Conservation (phyloP, 805 yeast species). For the Scheffersomyces stipitis region DNA sequence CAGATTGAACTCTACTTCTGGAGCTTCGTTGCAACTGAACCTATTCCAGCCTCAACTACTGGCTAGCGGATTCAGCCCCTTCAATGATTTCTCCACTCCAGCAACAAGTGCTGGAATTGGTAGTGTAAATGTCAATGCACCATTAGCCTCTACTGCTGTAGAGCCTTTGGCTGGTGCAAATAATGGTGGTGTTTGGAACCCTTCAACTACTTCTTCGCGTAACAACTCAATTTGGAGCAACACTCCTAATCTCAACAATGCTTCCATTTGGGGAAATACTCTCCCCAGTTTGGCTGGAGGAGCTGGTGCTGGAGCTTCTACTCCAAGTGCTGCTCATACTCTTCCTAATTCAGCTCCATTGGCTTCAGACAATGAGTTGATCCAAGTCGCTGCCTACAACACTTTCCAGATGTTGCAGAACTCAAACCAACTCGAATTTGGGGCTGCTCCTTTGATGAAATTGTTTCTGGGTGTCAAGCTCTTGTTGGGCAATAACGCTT, state of each 20-base stretch:
- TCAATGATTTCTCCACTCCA: constrained; percentile 5
- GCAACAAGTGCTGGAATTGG: too few relatives aligned
- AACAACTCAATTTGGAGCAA: constrained; percentile 35
- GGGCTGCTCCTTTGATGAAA: constrained; percentile 33
- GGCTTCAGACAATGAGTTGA: constrained; percentile 25
- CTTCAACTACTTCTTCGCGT: constrained; percentile 14
- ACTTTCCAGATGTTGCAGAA: constrained; percentile 38
- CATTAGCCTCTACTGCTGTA: constrained; percentile 1
- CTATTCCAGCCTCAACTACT: constrained; percentile 4
- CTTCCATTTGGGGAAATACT: background rate
- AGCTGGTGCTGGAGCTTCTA: background rate
- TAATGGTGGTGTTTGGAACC: constrained; percentile 10
- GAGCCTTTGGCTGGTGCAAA: background rate
- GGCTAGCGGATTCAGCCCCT: constrained; percentile 17
- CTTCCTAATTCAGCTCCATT: background rate
- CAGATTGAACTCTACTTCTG: constrained; percentile 7
- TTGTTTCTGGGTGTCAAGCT: constrained; percentile 32
- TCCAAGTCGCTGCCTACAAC: constrained; percentile 43
- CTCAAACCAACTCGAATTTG: constrained; percentile 36
- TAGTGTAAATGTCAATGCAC: background rate
- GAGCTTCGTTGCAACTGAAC: constrained; percentile 1
- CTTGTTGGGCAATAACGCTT: constrained; percentile 25
- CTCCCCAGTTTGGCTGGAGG: background rate
- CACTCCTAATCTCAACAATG: constrained; percentile 1
- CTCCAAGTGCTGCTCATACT: too few relatives aligned